A percentile compares a stretch with the other conserved stretches of the same genome.
These are phyloP conservation scores for Nannizziopsis barbatae DNA, from an alignment of 2,329 filamentous ascomycete species.

Conservation along the genomic window DNA sequence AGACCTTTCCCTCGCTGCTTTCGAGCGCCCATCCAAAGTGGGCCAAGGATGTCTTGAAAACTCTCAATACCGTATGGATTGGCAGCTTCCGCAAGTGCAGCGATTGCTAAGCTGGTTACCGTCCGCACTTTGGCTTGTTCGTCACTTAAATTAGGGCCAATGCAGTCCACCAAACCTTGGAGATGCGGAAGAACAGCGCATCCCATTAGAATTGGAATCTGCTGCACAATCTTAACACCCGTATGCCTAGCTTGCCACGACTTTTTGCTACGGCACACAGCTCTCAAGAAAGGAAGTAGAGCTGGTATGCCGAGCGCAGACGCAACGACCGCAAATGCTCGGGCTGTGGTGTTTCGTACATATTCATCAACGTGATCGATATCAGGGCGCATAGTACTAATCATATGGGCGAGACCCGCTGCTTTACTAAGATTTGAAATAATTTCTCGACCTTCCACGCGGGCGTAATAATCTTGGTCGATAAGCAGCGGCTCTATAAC, in stretches of 20 bases:
- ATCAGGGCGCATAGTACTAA: slow-evolving; percentile 97
- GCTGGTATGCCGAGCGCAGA: slow-evolving; percentile 93
- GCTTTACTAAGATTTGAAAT: slow-evolving; percentile 97
- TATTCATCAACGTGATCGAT: slow-evolving; percentile 98
- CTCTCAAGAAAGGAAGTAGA: slow-evolving; percentile 83
- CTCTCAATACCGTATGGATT: slow-evolving; percentile 99
- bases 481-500: slow-evolving; percentile 99
- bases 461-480: slow-evolving; percentile 97
- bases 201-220: slow-evolving; percentile 97
- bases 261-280: slow-evolving; percentile 95
- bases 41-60: slow-evolving; percentile 95
- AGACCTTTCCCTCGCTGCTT: slow-evolving; percentile 95
- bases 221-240: slow-evolving; percentile 97
- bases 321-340: slow-evolving; percentile 93
- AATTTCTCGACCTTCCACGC: slow-evolving; percentile 95
- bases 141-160: slow-evolving; percentile 88
- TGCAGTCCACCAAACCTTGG: slow-evolving; percentile 92
- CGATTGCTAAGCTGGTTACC: slow-evolving; percentile 88
- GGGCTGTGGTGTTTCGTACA: slow-evolving; percentile 90
- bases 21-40: slow-evolving; percentile 88
- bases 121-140: slow-evolving; percentile 97
- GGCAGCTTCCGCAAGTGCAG: slow-evolving; percentile 86
- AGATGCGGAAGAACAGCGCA: slow-evolving; percentile 91
- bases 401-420: slow-evolving; percentile 95
- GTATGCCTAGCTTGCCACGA: slow-evolving; percentile 98